Evolutionary conservation across 2,329 filamentous ascomycete genomes (phyloP).

Genomic region (Escovopsis sp.): DNA sequence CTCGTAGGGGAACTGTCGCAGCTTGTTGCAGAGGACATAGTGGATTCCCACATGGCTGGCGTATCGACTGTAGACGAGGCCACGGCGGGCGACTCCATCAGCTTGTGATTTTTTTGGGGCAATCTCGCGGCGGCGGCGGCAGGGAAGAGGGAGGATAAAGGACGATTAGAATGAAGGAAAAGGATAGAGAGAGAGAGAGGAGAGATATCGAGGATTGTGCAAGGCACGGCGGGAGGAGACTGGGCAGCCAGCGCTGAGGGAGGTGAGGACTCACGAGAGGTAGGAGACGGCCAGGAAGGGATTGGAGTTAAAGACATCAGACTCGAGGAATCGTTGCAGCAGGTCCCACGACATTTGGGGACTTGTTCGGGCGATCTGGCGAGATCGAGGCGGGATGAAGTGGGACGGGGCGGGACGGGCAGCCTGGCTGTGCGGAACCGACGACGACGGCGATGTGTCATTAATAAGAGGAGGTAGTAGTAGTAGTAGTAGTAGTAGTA

Average conservation of each 20-base stretch:
- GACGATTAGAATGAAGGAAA: not conserved
- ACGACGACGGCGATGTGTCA: constrained; percentile 8
- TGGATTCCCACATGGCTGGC: constrained; percentile 82
- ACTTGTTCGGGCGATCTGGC: constrained; percentile 9
- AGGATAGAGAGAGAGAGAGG: too few species aligned
- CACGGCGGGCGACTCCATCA: too few species aligned
- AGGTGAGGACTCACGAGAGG: constrained; percentile 51
- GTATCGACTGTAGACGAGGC: constrained; percentile 48
- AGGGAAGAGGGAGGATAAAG: not conserved
- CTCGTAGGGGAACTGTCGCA: constrained; percentile 78
- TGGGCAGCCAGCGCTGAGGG: too few species aligned
- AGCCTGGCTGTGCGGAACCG: not conserved
- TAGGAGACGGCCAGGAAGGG: constrained; percentile 81
- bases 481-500: too few species aligned
- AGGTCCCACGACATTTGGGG: constrained; percentile 65
- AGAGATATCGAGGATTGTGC: too few species aligned
- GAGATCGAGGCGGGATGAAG: constrained; percentile 8
- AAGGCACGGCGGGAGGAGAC: too few species aligned
- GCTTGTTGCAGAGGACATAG: constrained; percentile 77
- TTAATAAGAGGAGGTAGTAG: constrained; percentile 3
- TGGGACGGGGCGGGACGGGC: constrained; percentile 3
- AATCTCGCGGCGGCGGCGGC: too few species aligned
- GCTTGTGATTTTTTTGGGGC: too few species aligned
- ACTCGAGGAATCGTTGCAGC: constrained; percentile 81
- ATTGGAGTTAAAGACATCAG: constrained; percentile 85